Conservation (phyloP, 1,284 basidiomycete genomes). For the Ceratobasidium sp. region DNA sequence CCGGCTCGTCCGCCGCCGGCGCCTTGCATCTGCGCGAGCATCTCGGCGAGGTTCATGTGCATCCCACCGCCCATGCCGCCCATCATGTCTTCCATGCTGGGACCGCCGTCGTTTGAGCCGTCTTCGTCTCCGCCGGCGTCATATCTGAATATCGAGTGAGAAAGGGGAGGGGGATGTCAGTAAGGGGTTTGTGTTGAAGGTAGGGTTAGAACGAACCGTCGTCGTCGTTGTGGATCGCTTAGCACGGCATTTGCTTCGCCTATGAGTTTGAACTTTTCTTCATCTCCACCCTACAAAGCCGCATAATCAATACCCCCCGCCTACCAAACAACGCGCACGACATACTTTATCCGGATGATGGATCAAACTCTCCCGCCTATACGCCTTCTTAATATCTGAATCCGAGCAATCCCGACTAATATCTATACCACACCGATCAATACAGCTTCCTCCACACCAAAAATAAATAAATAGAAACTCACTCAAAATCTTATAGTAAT, state of each 20-base stretch:
- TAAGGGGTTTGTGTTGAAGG: no score
- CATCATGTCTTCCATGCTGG: constrained; percentile 60
- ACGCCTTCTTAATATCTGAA: constrained; percentile 83
- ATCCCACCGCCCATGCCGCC: constrained; percentile 38
- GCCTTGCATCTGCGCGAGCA: constrained; percentile 72
- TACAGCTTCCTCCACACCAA: no score
- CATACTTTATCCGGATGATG: constrained; percentile 88
- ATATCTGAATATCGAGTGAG: constrained; percentile 58
- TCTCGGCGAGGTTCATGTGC: constrained; percentile 66
- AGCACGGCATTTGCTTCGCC: constrained; percentile 82
- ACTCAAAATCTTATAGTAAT: constrained; percentile 72
- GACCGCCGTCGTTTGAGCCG: constrained; percentile 63
- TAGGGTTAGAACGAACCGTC: constrained; percentile 60
- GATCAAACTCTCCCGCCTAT: constrained; percentile 80
- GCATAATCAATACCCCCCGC: neutral
- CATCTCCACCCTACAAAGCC: constrained; percentile 61
- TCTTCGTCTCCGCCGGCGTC: constrained; percentile 84
- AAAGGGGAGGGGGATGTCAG: neutral
- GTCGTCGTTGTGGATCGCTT: constrained; percentile 75
- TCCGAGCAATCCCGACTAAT: constrained; percentile 73
- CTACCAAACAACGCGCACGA: constrained; percentile 16
- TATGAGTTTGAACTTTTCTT: constrained; percentile 85
- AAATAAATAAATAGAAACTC: constrained; percentile 23
- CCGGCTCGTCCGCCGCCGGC: constrained; percentile 50
- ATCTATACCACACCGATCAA: no score